Evolutionary conservation across 176 grass and related monocot species (phyloP).

Genomic region (Zoysia japonica): DNA sequence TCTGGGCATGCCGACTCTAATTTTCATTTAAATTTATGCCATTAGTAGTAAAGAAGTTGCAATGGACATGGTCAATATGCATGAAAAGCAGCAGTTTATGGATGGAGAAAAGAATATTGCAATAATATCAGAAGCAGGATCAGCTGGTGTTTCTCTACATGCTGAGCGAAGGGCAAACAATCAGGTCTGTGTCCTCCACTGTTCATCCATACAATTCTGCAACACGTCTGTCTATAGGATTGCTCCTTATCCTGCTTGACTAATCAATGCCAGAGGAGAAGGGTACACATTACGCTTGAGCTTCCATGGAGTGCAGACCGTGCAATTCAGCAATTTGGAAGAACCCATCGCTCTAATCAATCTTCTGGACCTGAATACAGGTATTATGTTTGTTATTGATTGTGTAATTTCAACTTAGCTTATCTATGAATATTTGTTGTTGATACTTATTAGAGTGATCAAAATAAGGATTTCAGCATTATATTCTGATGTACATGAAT

Average conservation of each 20-base stretch:
- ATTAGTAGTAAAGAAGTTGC: slow-evolving; percentile 78
- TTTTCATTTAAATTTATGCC: slow-evolving; percentile 5
- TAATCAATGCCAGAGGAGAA: slow-evolving; percentile 66
- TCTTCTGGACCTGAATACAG: slow-evolving; percentile 95
- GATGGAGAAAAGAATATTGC: slow-evolving; percentile 81
- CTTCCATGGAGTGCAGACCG: slow-evolving; percentile 99
- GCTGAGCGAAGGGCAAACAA: slow-evolving; percentile 79
- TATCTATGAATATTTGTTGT: slow-evolving; percentile 11
- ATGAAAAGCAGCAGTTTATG: slow-evolving; percentile 94
- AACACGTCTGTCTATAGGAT: background rate
- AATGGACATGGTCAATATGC: slow-evolving; percentile 97
- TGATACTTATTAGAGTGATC: slow-evolving; percentile 10
- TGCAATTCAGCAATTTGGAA: slow-evolving; percentile 97
- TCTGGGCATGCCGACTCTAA: background rate
- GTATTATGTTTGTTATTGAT: slow-evolving; percentile 35
- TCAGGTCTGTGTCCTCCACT: slow-evolving; percentile 53
- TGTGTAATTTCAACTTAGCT: background rate
- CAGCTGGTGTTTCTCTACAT: slow-evolving; percentile 88
- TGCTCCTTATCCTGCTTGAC: slow-evolving; percentile 22
- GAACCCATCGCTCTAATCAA: slow-evolving; percentile 99
- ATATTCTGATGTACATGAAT: slow-evolving; percentile 3
- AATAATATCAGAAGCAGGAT: slow-evolving; percentile 97
- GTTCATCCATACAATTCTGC: slow-evolving; percentile 10
- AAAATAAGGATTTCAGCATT: background rate
- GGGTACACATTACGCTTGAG: slow-evolving; percentile 97